Base-by-base conservation (phyloP, 140 eudicot species). In the Stevia rebaudiana region DNA sequence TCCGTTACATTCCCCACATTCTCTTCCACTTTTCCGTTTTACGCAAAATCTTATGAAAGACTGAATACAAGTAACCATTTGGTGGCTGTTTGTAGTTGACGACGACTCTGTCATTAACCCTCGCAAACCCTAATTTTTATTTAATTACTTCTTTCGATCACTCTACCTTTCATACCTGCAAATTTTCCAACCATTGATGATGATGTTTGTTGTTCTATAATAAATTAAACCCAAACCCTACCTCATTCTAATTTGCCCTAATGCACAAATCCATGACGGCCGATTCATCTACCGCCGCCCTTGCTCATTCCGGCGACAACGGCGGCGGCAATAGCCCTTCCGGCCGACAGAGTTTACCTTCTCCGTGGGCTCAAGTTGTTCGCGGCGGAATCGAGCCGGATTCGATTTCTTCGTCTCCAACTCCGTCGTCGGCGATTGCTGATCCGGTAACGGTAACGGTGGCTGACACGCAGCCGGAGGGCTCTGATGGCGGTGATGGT, bases 311-410 rank as follows among this genome's bases (percentile, higher is more conserved):
- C 61, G 25, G 51, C 40, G 35, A 18, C 46, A 60, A 11, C 74
- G 76, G 44, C 56, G 67, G 51, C 52, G n/a, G n/a, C n/a, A 49
- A 11, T 24, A 69, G 40, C 53, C 61, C 71, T 7, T 40, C 77
- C 18, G 65, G 35, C 44, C 77, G 75, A 50, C 46, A 46, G n/a
- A 74, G 42, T 18, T 40, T 70, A 12, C 57, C 70, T 3, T 73
- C 85, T 2, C 72, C 82, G 11, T 86, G 94, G 94, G 78, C 84
- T 1, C 81, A 84, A 22, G 86, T 82, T 9, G 94, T 86, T 1
- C 86, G 94, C 21, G 86, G 83, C 16, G 63, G 51, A 50, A 71
- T 6, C 36, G 86, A 79, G n/a, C 61, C 76, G 4, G 63, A 70
- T 33, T 47, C 54, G 81, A 67, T 35, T 49, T 44, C 13, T 28